Base-by-base conservation (phyloP, 2,329 filamentous ascomycete species). In the Aureobasidium sp. region DNA sequence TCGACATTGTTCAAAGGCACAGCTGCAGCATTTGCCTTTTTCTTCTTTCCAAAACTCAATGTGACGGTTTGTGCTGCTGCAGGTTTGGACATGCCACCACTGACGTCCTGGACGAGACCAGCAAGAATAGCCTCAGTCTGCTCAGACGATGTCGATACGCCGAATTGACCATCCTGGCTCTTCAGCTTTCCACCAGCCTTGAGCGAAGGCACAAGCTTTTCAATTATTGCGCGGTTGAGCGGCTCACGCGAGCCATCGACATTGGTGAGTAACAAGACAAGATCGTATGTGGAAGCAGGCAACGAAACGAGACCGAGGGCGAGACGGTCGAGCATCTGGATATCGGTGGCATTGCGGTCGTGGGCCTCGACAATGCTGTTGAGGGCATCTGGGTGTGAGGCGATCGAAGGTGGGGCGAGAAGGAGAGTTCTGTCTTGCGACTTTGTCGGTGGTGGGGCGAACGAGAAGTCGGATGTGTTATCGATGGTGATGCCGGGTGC, bases 321-420 rank as follows among this genome's bases (percentile, higher is more conserved):
- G 44, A 99, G 83, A 57, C 94, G 90, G 77, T 99, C 94, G 64
- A 99, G 88, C 94, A 99, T 99, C 75, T 97, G 94, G 59, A 99
- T 81, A 72, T 99, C 94, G 65, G 91, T 93, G 49, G 83, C 79
- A 65, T 82, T 78, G 71, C 91, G 87, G 74, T 94, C 86, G 77
- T 90, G 86, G 62, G 85, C 79, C 63, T 85, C 80, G 69, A 96
- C 84, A 65, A 94, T 80, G 67, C 79, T 78, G 66, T 85, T 83
- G 66, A 97, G 82, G 69, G 86, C 86, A 67, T 90, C 87, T 67
- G 92, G 90, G 75, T 96, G 88, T 61, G 90, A 85, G 67, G 94
- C 88, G 69, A 97, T 84, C 29, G 91, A 96, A 13, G 94, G 92
- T 59, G 94, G 93, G 36, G 93, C 91, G 64, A 97, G 86, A 44